Evolutionary conservation across 768 basidiomycete species (phyloP), one percentile per base, ranked within the genome.

Genomic region (Termitomyces sp.): DNA sequence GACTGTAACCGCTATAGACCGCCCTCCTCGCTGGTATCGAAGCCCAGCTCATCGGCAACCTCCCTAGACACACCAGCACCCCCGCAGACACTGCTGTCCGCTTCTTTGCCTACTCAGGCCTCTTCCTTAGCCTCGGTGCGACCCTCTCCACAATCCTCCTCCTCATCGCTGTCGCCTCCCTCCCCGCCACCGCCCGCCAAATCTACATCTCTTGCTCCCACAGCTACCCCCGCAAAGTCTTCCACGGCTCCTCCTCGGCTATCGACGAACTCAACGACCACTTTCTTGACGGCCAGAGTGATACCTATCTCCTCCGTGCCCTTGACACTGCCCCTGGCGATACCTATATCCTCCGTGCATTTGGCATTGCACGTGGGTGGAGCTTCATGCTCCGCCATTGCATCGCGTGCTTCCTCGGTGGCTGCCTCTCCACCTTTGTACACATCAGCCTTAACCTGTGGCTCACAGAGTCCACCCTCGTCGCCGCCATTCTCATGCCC

Each of bases 91-190:
- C 52, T 6, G 61, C 58, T 5, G 18, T 67, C 32, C 62, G 64
- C 5, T 65, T 65, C 53, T 67, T 67, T 36, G 64, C 57, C 10
- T 65, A 65, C 43, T 60, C 64, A 1, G 66, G 63, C 10, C 64
- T 67, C 4, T 51, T 65, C 38, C 61, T 67, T 48, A 67, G 65
- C 50, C 62, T 67, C 28, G 66, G 66, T 18, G 64, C 66, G 0
- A 67, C 64, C 2, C 59, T 67, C 26, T 67, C 66, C 40, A 59
- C 66, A 32, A 67, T 65, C 51, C 61, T 67, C 46, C 58, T 65
- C 5, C 66, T 67, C 60, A 63, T 67, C 41, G 61, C 63, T 28
- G 60, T 67, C 23, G 64, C 66, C 47, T 65, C 64, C 3, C 66
- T 67, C 10, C 66, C 66, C 20, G 60, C 64, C 13, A 47, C 64